Evolutionary conservation across 495 filamentous ascomycete genomes (phyloP).

Genomic region (Penicillium paradoxum): DNA sequence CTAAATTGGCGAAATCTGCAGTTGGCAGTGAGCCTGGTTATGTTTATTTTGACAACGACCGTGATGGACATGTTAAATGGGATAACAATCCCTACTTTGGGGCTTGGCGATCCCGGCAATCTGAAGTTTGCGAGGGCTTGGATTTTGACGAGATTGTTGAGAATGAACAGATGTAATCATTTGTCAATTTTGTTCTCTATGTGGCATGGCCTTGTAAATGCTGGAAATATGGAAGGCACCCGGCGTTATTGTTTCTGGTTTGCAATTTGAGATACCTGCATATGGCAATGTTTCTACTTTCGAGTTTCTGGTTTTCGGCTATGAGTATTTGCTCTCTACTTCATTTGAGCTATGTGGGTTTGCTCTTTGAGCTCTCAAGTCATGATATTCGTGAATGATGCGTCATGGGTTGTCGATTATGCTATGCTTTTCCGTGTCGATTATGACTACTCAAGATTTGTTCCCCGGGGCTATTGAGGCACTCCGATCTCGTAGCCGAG

Average conservation of each 20-base stretch:
- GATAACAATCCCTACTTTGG: slow-evolving; percentile 35
- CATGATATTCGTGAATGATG: slow-evolving; percentile 8
- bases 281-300: neutral
- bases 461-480: slow-evolving; percentile 20
- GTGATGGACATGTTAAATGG: slow-evolving; percentile 34
- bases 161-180: slow-evolving; percentile 24
- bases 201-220: slow-evolving; percentile 1
- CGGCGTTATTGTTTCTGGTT: slow-evolving; percentile 9
- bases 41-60: slow-evolving; percentile 40
- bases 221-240: slow-evolving; percentile 1
- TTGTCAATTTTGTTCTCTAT: slow-evolving; percentile 10
- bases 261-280: neutral
- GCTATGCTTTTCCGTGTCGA: neutral
- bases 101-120: slow-evolving; percentile 34
- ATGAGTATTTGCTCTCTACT: neutral
- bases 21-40: slow-evolving; percentile 30
- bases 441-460: neutral
- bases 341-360: neutral
- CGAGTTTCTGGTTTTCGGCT: neutral
- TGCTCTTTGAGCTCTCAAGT: neutral
- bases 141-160: slow-evolving; percentile 26
- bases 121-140: slow-evolving; percentile 36
- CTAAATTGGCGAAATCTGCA: slow-evolving; percentile 1
- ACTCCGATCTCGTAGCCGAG: slow-evolving; percentile 89
- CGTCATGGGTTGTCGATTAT: neutral